Evolutionary conservation across 2,329 filamentous ascomycete species (phyloP).

Genomic region (Arthrobotrys entomopaga): DNA sequence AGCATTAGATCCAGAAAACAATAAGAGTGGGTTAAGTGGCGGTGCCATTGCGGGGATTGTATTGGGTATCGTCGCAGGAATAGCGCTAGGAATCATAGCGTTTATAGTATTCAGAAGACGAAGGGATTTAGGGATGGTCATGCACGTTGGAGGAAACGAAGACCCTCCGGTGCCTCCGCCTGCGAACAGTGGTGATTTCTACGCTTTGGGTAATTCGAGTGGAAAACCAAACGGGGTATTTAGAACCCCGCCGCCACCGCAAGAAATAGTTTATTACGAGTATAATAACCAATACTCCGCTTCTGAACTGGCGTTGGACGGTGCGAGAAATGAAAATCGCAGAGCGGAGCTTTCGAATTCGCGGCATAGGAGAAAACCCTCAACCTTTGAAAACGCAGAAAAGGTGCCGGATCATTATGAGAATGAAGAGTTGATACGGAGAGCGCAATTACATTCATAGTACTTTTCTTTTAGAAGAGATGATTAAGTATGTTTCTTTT

Average conservation of each 20-base stretch:
- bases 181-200: constrained; percentile 19
- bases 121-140: constrained; percentile 17
- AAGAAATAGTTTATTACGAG: constrained; percentile 15
- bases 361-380: constrained; percentile 6
- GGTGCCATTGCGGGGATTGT: constrained; percentile 45
- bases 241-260: not conserved
- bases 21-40: constrained; percentile 18
- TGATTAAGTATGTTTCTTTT: too few relatives aligned
- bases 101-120: constrained; percentile 37
- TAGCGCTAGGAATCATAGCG: constrained; percentile 21
- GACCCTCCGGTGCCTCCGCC: constrained; percentile 37
- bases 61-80: constrained; percentile 10
- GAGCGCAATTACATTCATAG: too few relatives aligned
- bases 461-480: too few relatives aligned
- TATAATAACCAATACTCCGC: constrained; percentile 4
- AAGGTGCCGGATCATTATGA: constrained; percentile 17
- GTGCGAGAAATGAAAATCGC: constrained; percentile 14
- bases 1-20: not conserved
- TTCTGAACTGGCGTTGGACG: constrained; percentile 23
- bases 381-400: constrained; percentile 39
- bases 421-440: constrained; percentile 18
- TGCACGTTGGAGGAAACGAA: constrained; percentile 8
- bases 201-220: constrained; percentile 15
- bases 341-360: too few relatives aligned
- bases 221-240: constrained; percentile 14